These are phyloP conservation scores for Monosiga brevicollis DNA, from an alignment of 78 protist genomes.

Conservation along the genomic window DNA sequence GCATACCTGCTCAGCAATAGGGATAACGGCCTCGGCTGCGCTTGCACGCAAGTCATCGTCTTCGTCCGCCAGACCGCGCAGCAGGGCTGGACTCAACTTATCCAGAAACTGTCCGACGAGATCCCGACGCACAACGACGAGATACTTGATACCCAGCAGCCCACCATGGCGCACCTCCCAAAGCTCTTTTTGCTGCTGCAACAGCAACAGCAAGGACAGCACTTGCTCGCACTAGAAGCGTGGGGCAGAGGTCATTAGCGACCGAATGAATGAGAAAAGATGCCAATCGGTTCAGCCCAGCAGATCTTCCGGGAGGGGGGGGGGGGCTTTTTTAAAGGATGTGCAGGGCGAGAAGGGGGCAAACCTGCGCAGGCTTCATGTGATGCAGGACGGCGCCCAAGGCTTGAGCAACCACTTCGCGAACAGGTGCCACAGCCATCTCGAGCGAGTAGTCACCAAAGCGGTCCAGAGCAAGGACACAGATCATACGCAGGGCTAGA, in stretches of 20 bases:
- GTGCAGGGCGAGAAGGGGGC: not conserved
- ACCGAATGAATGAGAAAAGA: not conserved
- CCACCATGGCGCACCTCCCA: conserved; percentile 60
- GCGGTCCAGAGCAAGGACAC: conserved; percentile 68
- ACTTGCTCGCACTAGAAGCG: no score
- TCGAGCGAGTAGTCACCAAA: conserved; percentile 53
- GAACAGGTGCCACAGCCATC: conserved; percentile 75
- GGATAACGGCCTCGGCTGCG: conserved; percentile 36
- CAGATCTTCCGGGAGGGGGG: not conserved
- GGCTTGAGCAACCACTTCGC: conserved; percentile 79
- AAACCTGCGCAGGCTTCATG: conserved; percentile 6
- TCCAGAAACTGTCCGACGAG: conserved; percentile 1
- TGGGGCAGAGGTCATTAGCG: no score
- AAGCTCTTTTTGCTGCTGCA: not conserved
- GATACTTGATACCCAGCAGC: conserved; percentile 49
- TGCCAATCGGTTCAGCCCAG: not conserved
- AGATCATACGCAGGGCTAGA: conserved; percentile 57
- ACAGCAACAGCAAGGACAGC: not conserved
- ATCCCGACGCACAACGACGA: conserved; percentile 34
- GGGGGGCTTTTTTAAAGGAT: no score
- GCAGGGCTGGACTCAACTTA: not conserved
- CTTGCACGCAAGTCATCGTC: conserved; percentile 62
- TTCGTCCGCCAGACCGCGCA: not conserved
- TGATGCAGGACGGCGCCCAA: conserved; percentile 45
- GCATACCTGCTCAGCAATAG: not conserved